phyloP scores from a whole-genome alignment of 2,329 filamentous ascomycete genomes.

The Aspergillus bombycis region DNA sequence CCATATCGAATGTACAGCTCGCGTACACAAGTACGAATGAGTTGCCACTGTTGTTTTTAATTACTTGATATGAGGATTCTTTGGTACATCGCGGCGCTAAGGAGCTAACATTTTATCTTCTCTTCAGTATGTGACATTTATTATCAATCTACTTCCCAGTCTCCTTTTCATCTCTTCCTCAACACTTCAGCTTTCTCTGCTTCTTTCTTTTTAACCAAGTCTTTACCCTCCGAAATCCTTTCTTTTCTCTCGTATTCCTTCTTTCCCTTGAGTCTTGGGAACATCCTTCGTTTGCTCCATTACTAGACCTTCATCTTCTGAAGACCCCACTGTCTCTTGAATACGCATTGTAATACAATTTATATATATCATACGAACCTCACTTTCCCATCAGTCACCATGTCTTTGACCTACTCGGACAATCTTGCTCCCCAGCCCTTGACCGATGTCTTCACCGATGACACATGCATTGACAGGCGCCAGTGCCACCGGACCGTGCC shows the following conservation, averaged over 20 bases:
- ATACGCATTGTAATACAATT: background rate
- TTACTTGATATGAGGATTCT: background rate
- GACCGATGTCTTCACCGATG: constrained; percentile 58
- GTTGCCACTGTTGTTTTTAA: constrained; percentile 19
- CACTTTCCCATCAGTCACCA: constrained; percentile 17
- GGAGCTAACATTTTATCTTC: constrained; percentile 18
- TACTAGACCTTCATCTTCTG: background rate
- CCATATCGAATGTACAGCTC: constrained; percentile 12
- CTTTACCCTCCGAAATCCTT: background rate
- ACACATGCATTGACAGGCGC: constrained; percentile 69
- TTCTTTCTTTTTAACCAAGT: background rate
- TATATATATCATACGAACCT: background rate
- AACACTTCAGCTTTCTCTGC: background rate
- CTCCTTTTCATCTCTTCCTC: background rate
- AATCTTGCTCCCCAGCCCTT: constrained; percentile 44
- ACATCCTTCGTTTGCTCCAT: background rate
- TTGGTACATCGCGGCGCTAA: constrained; percentile 8
- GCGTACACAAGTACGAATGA: constrained; percentile 11
- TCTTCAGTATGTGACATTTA: constrained; percentile 1
- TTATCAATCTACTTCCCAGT: constrained; percentile 1
- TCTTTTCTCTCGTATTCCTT: background rate
- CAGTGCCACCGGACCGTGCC: constrained; percentile 68
- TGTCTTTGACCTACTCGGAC: constrained; percentile 42
- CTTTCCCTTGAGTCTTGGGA: background rate
- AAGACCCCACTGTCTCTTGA: background rate